Percentiles rank a stretch among this genome's conserved stretches.
Conservation (phyloP, 768 basidiomycete genomes). For the Candolleomyces efflorescens region DNA sequence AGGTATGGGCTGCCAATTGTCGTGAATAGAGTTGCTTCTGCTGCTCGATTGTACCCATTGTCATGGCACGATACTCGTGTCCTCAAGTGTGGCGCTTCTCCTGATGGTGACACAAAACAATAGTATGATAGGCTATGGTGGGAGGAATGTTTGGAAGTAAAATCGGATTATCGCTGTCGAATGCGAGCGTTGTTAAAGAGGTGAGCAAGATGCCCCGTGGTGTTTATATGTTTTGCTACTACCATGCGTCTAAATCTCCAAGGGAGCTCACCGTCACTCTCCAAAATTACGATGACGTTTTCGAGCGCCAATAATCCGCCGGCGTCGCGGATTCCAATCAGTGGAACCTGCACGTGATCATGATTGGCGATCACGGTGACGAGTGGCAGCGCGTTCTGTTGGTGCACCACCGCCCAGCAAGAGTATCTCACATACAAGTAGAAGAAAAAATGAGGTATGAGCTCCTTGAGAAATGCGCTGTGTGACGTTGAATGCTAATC, state of each 20-base stretch:
- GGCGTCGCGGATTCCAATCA: neutral
- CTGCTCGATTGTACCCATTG: constrained; percentile 31
- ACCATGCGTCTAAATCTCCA: neutral
- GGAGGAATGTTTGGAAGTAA: too few relatives aligned
- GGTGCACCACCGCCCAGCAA: neutral
- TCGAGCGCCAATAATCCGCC: too few relatives aligned
- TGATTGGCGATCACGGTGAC: constrained; percentile 1
- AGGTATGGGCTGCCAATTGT: constrained; percentile 38
- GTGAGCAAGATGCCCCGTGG: neutral
- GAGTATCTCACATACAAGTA: neutral
- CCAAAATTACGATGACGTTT: neutral
- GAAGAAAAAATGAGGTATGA: too few relatives aligned
- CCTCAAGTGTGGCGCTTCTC: neutral
- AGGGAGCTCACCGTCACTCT: neutral
- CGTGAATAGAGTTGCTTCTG: constrained; percentile 34
- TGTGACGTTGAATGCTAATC: too few relatives aligned
- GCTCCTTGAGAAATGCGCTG: too few relatives aligned
- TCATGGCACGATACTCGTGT: constrained; percentile 5
- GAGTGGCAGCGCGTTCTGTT: neutral
- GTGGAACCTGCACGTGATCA: neutral
- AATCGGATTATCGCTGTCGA: too few relatives aligned
- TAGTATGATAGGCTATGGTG: too few relatives aligned
- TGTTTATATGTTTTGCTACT: neutral
- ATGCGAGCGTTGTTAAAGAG: neutral
- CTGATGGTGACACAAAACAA: neutral